Percentiles rank a stretch among this genome's conserved stretches.
phyloP scores from a whole-genome alignment of 176 grass and related monocot species.

The Phragmites australis region DNA sequence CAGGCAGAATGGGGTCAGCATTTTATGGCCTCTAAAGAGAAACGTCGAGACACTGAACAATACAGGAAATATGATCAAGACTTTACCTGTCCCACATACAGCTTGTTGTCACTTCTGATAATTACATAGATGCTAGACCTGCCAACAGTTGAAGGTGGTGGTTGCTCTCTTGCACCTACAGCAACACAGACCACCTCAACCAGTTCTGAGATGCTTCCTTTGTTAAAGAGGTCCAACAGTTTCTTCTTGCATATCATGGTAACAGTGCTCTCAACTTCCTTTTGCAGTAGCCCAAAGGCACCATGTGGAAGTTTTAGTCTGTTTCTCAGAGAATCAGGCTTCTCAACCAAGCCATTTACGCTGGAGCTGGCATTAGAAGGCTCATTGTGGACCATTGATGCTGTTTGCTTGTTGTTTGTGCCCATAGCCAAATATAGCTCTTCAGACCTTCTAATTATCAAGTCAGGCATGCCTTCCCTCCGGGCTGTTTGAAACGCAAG shows the following conservation, averaged over 20 bases:
- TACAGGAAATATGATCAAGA: background rate
- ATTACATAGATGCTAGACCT: constrained; percentile 82
- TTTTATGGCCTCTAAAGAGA: background rate
- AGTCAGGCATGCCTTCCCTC: constrained; percentile 80
- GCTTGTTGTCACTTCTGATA: constrained; percentile 67
- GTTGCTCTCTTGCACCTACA: constrained; percentile 78
- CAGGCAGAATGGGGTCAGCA: constrained; percentile 36
- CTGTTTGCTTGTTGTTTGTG: constrained; percentile 30
- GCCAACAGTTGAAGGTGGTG: constrained; percentile 87
- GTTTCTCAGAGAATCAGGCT: constrained; percentile 31
- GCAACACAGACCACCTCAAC: constrained; percentile 56
- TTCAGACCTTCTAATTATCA: constrained; percentile 74
- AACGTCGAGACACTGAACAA: background rate
- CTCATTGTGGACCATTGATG: constrained; percentile 1
- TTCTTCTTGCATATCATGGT: constrained; percentile 67
- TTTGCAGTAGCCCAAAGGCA: constrained; percentile 33
- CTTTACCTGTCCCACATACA: constrained; percentile 92
- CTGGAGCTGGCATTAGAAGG: background rate
- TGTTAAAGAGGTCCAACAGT: constrained; percentile 58
- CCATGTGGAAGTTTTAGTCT: constrained; percentile 24
- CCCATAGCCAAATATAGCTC: constrained; percentile 64
- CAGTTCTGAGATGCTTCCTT: constrained; percentile 49
- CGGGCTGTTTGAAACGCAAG: constrained; percentile 89
- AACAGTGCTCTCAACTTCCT: constrained; percentile 70
- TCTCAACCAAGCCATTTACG: constrained; percentile 37